These are phyloP conservation scores for Lonicera japonica DNA, from an alignment of 129 eudicot species.

Conservation along the genomic window DNA sequence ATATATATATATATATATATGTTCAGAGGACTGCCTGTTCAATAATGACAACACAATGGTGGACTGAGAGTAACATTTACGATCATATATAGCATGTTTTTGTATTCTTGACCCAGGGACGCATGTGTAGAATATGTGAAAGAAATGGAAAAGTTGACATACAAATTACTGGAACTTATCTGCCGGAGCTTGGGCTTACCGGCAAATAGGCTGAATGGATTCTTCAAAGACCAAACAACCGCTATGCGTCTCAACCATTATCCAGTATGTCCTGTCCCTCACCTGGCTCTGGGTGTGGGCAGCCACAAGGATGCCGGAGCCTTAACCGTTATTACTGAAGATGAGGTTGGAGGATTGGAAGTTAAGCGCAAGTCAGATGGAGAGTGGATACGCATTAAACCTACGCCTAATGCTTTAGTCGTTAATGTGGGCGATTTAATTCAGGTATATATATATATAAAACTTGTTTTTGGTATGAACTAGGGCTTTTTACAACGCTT, in stretches of 20 bases:
- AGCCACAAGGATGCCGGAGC: conserved; percentile 68
- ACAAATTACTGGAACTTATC: conserved; percentile 45
- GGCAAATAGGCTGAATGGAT: conserved; percentile 34
- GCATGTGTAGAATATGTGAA: conserved; percentile 37
- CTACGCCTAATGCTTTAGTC: conserved; percentile 51
- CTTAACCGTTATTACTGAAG: conserved; percentile 60
- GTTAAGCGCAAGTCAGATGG: conserved; percentile 61
- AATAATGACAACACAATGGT: too few species aligned
- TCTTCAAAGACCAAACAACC: conserved; percentile 44
- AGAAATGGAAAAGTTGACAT: conserved; percentile 34
- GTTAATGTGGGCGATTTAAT: conserved; percentile 74
- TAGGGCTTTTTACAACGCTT: too few species aligned
- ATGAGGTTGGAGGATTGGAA: conserved; percentile 66
- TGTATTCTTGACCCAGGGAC: conserved; percentile 23
- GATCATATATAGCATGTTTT: background rate
- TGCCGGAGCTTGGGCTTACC: conserved; percentile 42
- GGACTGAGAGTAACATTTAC: too few species aligned
- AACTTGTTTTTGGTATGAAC: too few species aligned
- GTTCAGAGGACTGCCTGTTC: too few species aligned
- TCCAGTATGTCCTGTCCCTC: conserved; percentile 56
- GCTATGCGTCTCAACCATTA: conserved; percentile 55
- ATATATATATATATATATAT: background rate
- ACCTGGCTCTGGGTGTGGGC: conserved; percentile 67
- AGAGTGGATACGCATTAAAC: conserved; percentile 62
- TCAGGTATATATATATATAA: too few species aligned